phyloP scores from a whole-genome alignment of 1,139 yeast species.

The Zygoascus meyerae region DNA sequence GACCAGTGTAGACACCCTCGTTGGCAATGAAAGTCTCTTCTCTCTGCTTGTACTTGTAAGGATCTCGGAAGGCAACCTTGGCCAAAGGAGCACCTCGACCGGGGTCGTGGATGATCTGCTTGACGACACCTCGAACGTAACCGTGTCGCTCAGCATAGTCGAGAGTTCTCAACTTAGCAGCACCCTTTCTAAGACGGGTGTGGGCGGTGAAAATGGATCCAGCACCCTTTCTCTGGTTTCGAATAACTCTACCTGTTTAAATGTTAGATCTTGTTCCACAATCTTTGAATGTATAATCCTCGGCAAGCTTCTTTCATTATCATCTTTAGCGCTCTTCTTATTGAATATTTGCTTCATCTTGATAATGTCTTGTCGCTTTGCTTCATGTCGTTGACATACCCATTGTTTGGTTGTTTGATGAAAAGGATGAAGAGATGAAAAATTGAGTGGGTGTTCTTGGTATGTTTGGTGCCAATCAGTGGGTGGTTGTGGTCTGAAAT shows the following conservation, averaged over 20 bases:
- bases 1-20: constrained; percentile 99
- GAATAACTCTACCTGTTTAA: constrained; percentile 94
- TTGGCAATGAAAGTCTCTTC: constrained; percentile 98
- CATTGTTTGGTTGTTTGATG: constrained; percentile 11
- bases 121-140: constrained; percentile 98
- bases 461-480: neutral
- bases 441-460: constrained; percentile 8
- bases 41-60: constrained; percentile 96
- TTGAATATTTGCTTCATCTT: neutral
- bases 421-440: constrained; percentile 10
- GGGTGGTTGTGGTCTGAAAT: constrained; percentile 6
- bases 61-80: constrained; percentile 98
- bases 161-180: constrained; percentile 99
- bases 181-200: constrained; percentile 99
- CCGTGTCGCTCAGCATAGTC: constrained; percentile 99
- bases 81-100: constrained; percentile 99
- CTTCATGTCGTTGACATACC: constrained; percentile 10
- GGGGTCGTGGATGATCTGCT: constrained; percentile 98
- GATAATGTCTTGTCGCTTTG: no score
- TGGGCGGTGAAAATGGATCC: constrained; percentile 99
- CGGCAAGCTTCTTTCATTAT: neutral
- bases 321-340: neutral
- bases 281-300: neutral
- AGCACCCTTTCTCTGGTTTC: constrained; percentile 99
- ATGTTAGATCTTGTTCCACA: neutral